Conservation (phyloP, 2,329 filamentous ascomycete species). For the Phyllosticta paracitricarpa region DNA sequence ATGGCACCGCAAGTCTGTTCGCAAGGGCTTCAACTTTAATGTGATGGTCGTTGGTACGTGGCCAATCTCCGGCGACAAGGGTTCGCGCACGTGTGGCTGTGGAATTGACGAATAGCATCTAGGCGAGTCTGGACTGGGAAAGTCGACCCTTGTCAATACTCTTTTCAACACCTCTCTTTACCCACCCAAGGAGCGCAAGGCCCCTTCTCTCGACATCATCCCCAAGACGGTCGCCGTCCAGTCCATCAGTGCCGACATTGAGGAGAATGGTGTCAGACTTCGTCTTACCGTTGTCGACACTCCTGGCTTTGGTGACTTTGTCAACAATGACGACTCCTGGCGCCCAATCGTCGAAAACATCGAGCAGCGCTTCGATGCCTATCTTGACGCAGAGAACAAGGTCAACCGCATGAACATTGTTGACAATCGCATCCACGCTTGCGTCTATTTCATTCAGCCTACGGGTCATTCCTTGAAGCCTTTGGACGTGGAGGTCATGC, state of each 20-base stretch:
- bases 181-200: conserved; percentile 96
- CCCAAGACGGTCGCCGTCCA: conserved; percentile 63
- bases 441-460: conserved; percentile 99
- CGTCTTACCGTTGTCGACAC: conserved; percentile 96
- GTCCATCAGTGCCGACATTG: conserved; percentile 57
- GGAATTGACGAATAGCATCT: conserved; percentile 9
- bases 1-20: conserved; percentile 99
- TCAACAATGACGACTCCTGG: conserved; percentile 99
- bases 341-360: conserved; percentile 99
- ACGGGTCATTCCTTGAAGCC: conserved; percentile 98
- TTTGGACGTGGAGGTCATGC: conserved; percentile 98
- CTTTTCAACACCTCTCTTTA: conserved; percentile 99
- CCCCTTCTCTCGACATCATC: conserved; percentile 92
- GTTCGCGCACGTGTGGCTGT: not conserved
- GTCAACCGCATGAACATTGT: conserved; percentile 99
- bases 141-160: conserved; percentile 98
- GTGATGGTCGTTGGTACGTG: conserved; percentile 94
- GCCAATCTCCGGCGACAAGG: not conserved
- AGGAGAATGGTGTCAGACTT: conserved; percentile 95
- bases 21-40: conserved; percentile 99
- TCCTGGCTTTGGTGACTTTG: conserved; percentile 95
- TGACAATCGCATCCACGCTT: conserved; percentile 97
- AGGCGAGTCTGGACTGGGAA: conserved; percentile 99
- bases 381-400: conserved; percentile 99
- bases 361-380: conserved; percentile 96